These are phyloP conservation scores for Talaromyces amestolkiae DNA, from an alignment of 2,329 filamentous ascomycete species.

Conservation along the genomic window DNA sequence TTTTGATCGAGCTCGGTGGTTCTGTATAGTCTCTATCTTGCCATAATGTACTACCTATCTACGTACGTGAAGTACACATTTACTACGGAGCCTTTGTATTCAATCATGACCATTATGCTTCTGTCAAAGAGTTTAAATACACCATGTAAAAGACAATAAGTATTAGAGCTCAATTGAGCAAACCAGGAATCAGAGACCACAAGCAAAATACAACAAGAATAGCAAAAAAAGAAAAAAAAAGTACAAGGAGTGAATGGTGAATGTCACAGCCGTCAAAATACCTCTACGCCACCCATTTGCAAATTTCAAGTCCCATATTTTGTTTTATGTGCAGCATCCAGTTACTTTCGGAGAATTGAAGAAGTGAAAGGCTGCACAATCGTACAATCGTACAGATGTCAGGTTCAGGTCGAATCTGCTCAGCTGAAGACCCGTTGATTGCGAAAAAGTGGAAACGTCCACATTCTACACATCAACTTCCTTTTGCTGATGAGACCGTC, in stretches of 20 bases:
- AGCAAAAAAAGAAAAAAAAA: background rate
- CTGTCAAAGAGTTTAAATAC: background rate
- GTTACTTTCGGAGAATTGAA: background rate
- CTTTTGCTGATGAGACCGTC: background rate
- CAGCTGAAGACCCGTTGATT: background rate
- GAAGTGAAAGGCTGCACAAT: background rate
- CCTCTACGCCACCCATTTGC: background rate
- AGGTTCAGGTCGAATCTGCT: background rate
- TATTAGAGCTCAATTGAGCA: conserved; percentile 8
- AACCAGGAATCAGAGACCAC: background rate
- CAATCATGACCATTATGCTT: background rate
- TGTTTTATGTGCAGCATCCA: background rate
- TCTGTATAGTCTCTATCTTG: background rate
- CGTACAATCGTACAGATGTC: background rate
- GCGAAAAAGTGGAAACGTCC: background rate
- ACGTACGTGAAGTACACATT: background rate
- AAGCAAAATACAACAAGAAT: too few relatives aligned
- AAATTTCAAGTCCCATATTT: background rate
- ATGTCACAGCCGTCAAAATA: background rate
- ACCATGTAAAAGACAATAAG: background rate
- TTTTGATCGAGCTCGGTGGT: background rate
- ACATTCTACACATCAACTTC: background rate
- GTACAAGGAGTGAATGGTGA: background rate
- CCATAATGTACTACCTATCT: background rate
- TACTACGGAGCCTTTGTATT: background rate